Evolutionary conservation across 257 asterid genomes (phyloP).

Genomic region (Fraxinus quadrangulata): DNA sequence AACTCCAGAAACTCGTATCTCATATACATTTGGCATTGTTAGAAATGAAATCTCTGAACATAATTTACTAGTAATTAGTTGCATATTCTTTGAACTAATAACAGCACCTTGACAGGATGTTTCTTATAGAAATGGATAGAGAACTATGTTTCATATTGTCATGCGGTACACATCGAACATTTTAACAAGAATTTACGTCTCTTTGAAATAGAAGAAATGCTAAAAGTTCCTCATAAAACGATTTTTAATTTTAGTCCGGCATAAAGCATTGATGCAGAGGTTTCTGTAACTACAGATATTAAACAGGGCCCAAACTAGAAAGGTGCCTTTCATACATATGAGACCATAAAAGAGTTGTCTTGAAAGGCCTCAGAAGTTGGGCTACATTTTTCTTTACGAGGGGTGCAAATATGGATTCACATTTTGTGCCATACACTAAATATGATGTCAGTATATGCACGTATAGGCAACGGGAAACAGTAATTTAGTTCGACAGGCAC

Average conservation of each 20-base stretch:
- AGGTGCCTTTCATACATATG: neutral
- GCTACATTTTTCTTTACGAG: neutral
- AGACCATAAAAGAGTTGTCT: slow-evolving; percentile 8
- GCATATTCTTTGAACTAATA: neutral
- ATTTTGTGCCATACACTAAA: slow-evolving; percentile 1
- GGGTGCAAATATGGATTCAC: neutral
- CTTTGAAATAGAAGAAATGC: neutral
- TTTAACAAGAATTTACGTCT: slow-evolving; percentile 4
- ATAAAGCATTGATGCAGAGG: slow-evolving; percentile 4
- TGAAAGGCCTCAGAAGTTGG: too few species aligned
- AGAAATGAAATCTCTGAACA: neutral
- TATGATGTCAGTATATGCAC: neutral
- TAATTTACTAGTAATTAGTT: neutral
- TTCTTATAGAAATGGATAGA: neutral
- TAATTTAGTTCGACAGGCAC: neutral
- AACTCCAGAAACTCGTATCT: neutral
- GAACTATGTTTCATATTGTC: neutral
- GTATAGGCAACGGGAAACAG: neutral
- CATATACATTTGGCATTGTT: neutral
- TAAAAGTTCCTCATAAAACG: neutral
- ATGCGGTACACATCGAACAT: slow-evolving; percentile 10
- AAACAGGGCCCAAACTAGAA: neutral
- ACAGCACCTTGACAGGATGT: neutral
- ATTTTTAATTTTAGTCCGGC: neutral
- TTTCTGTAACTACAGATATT: neutral